These are phyloP conservation scores for Mycena leptocephala DNA, from an alignment of 768 basidiomycete genomes.

Conservation along the genomic window DNA sequence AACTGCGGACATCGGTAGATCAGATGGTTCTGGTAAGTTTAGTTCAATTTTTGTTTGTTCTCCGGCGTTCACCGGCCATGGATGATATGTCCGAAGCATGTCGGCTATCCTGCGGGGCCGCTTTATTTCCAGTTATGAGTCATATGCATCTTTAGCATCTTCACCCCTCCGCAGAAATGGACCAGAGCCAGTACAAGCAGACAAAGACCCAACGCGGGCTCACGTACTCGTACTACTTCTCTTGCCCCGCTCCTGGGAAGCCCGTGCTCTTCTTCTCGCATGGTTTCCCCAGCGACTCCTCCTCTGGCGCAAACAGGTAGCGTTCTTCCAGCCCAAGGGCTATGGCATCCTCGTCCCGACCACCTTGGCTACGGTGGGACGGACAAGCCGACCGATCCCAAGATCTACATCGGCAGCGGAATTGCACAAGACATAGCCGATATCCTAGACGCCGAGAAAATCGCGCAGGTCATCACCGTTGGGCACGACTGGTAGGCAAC, in stretches of 20 bases:
- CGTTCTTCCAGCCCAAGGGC: slow-evolving; percentile 54
- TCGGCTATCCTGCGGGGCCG: too few relatives aligned
- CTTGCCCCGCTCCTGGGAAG: slow-evolving; percentile 41
- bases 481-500: slow-evolving; percentile 58
- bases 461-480: slow-evolving; percentile 53
- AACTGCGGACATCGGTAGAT: too few relatives aligned
- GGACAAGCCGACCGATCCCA: slow-evolving; percentile 58
- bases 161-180: background rate
- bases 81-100: too few relatives aligned
- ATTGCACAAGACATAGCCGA: slow-evolving; percentile 59
- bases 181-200: slow-evolving; percentile 23
- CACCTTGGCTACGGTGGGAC: slow-evolving; percentile 70
- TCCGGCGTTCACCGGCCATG: too few relatives aligned
- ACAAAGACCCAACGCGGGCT: slow-evolving; percentile 48
- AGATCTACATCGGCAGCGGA: too few relatives aligned
- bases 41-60: too few relatives aligned
- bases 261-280: slow-evolving; percentile 61
- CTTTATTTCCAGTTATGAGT: too few relatives aligned
- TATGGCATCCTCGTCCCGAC: slow-evolving; percentile 65
- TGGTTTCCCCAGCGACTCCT: slow-evolving; percentile 60
- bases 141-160: too few relatives aligned
- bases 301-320: slow-evolving; percentile 59
- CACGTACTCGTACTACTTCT: slow-evolving; percentile 46
- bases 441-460: slow-evolving; percentile 55
- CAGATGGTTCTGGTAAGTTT: too few relatives aligned